These are phyloP conservation scores for Aegle marmelos DNA, from an alignment of 345 rosid genomes.

Conservation along the genomic window DNA sequence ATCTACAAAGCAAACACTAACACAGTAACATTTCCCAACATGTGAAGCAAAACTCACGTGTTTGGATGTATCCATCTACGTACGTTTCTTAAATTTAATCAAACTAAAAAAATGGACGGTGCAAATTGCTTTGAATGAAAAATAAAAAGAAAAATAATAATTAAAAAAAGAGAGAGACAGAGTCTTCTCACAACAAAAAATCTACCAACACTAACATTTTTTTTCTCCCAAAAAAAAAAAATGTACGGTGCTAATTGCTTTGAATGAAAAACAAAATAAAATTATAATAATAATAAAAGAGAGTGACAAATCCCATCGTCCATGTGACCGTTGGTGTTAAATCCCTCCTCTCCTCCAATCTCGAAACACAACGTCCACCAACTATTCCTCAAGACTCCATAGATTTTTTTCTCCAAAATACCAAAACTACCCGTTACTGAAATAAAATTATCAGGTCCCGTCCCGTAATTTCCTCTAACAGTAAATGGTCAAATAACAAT, in stretches of 20 bases:
- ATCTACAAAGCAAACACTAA: not conserved
- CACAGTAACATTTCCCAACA: not conserved
- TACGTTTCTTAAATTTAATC: not conserved
- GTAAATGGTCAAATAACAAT: not conserved
- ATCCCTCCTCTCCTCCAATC: not conserved
- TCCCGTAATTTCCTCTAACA: not conserved
- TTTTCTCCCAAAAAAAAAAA: not conserved
- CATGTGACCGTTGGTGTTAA: not conserved
- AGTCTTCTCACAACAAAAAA: too few relatives aligned
- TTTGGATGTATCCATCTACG: not conserved
- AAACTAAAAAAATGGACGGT: not conserved
- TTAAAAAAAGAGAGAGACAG: too few relatives aligned
- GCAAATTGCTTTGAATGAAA: not conserved
- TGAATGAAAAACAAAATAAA: not conserved
- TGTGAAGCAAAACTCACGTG: slow-evolving; percentile 14
- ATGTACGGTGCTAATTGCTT: not conserved
- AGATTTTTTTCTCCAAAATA: not conserved
- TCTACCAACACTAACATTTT: too few relatives aligned
- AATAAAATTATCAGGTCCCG: not conserved
- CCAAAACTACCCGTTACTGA: not conserved
- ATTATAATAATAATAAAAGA: too few relatives aligned
- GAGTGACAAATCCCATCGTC: too few relatives aligned
- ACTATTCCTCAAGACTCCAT: not conserved
- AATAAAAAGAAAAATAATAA: too few relatives aligned
- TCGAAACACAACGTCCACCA: slow-evolving; percentile 12